Base-by-base conservation (phyloP, 2,329 filamentous ascomycete genomes). In the Sclerotinia borealis region DNA sequence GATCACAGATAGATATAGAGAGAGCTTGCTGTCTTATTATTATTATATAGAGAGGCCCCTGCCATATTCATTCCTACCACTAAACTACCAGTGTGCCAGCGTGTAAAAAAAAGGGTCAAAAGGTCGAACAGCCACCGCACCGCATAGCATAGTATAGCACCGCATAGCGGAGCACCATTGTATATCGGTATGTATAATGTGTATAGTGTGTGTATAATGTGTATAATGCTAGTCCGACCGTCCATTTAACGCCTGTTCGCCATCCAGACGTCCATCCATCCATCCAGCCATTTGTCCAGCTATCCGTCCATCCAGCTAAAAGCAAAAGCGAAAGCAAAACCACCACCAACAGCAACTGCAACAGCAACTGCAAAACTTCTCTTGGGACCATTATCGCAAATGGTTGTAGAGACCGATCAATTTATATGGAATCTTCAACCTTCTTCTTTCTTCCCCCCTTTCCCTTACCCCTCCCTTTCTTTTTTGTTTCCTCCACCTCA, bases 371-470 rank as follows among this genome's bases (percentile, higher is more conserved):
- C n/a, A n/a, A n/a, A n/a, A n/a, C n/a, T n/a, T n/a, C n/a, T n/a
- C n/a, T n/a, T n/a, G n/a, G n/a, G n/a, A n/a, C n/a, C n/a, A n/a
- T n/a, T n/a, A n/a, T n/a, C n/a, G n/a, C n/a, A n/a, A n/a, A n/a
- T n/a, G n/a, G n/a, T n/a, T n/a, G n/a, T n/a, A n/a, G n/a, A n/a
- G n/a, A 50, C 11, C 5, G 5, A 50, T 50, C 5, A 56, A 34
- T 25, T 29, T n/a, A n/a, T n/a, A n/a, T n/a, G n/a, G n/a, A 10
- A 4, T 3, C 27, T 6, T 31, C 25, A 17, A 55, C 27, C 52
- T 56, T 56, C 52, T 56, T 56, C 37, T 43, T 43, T 11, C 51
- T 39, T 4, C 51, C 51, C 13, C 51, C 51, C 25, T 55, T 55
- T 41, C 52, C 27, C 52, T 43, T 43, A 5, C 52, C 52, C 8